Conservation (phyloP, 2,329 filamentous ascomycete species). For the Dothideomycetes sp. region DNA sequence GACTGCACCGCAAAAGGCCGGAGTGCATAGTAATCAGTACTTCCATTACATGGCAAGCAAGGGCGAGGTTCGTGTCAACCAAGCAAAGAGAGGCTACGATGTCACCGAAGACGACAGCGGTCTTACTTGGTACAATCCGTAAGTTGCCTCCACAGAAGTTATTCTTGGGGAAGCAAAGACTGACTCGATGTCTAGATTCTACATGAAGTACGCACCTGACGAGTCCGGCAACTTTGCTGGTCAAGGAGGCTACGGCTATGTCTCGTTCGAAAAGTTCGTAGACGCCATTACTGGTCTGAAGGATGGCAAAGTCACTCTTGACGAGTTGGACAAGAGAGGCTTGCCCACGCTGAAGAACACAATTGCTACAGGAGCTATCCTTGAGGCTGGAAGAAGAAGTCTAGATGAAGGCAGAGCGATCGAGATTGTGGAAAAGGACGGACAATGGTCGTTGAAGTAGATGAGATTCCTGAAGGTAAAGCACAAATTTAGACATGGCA, state of each 20-base stretch:
- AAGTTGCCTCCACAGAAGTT: slow-evolving; percentile 23
- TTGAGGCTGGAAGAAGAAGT: slow-evolving; percentile 76
- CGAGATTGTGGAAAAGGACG: slow-evolving; percentile 59
- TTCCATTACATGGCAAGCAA: slow-evolving; percentile 85
- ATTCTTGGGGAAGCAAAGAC: not conserved
- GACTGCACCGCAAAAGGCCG: slow-evolving; percentile 86
- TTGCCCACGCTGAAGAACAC: slow-evolving; percentile 83
- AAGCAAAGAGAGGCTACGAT: slow-evolving; percentile 90
- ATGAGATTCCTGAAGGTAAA: no score
- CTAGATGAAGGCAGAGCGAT: slow-evolving; percentile 75
- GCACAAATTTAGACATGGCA: not conserved
- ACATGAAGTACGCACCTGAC: slow-evolving; percentile 73
- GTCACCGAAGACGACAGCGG: slow-evolving; percentile 70
- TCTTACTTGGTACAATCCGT: slow-evolving; percentile 80
- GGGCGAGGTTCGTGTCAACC: slow-evolving; percentile 82
- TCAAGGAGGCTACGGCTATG: slow-evolving; percentile 85
- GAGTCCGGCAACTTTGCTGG: slow-evolving; percentile 92
- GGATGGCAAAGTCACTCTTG: slow-evolving; percentile 59
- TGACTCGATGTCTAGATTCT: slow-evolving; percentile 13
- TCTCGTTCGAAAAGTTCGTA: slow-evolving; percentile 93
- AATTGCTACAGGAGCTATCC: slow-evolving; percentile 80
- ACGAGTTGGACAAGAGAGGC: slow-evolving; percentile 69
- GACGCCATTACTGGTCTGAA: slow-evolving; percentile 76
- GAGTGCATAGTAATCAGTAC: slow-evolving; percentile 95
- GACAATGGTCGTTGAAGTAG: slow-evolving; percentile 58